Conservation (phyloP, 805 yeast genomes). For the Candida ficus region DNA sequence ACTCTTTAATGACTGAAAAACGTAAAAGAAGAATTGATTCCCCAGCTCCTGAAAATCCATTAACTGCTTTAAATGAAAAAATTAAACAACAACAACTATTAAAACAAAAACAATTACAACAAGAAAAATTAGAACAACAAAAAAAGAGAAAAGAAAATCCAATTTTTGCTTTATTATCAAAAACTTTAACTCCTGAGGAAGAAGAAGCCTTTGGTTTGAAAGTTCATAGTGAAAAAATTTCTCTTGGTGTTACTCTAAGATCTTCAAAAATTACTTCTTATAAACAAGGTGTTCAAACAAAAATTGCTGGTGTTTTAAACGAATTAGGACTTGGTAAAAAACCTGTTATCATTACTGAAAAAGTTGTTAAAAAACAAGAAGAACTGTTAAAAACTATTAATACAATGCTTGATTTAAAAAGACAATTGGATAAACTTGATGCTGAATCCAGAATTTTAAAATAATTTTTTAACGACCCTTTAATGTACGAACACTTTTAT, state of each 20-base stretch:
- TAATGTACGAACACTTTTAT: background rate
- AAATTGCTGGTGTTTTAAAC: constrained; percentile 54
- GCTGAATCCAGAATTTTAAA: constrained; percentile 57
- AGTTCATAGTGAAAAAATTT: constrained; percentile 67
- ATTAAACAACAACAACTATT: constrained; percentile 25
- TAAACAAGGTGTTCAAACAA: constrained; percentile 70
- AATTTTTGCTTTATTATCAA: constrained; percentile 30
- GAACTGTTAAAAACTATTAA: constrained; percentile 64
- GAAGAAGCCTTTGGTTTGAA: constrained; percentile 81
- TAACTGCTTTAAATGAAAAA: constrained; percentile 36
- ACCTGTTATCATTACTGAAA: constrained; percentile 85
- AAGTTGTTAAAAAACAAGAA: constrained; percentile 73
- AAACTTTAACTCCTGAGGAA: constrained; percentile 62
- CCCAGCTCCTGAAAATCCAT: constrained; percentile 38
- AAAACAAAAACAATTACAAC: constrained; percentile 22
- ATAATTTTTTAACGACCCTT: constrained; percentile 20
- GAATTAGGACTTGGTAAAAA: constrained; percentile 77
- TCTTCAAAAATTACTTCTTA: constrained; percentile 73
- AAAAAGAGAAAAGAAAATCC: constrained; percentile 26
- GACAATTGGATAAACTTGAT: constrained; percentile 80
- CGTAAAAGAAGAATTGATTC: constrained; percentile 43
- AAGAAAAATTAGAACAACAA: constrained; percentile 20
- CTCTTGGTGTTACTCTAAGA: constrained; percentile 70
- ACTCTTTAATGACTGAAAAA: constrained; percentile 67
- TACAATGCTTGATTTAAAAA: constrained; percentile 74